Conservation (phyloP, 495 filamentous ascomycete genomes). For the Aspergillus biplanus region DNA sequence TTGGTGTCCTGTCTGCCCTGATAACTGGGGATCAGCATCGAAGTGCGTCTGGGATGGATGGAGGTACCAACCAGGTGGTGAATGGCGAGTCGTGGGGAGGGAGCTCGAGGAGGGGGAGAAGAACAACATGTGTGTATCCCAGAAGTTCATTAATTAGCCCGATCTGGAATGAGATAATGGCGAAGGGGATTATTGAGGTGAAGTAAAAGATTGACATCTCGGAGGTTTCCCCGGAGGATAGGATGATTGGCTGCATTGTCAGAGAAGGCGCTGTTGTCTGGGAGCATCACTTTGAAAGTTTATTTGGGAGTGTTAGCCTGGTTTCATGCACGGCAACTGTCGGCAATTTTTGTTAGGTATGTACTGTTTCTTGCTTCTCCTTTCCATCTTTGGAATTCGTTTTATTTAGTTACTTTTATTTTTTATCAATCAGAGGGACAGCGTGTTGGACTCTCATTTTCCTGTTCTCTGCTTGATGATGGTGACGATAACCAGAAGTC, state of each 20-base stretch:
- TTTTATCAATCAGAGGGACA: conserved; percentile 2
- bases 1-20: not conserved
- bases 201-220: not conserved
- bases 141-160: not conserved
- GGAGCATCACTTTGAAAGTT: conserved; percentile 22
- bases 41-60: not conserved
- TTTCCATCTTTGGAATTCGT: no score
- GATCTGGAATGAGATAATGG: no score
- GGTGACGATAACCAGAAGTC: not conserved
- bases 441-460: conserved; percentile 4
- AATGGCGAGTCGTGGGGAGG: not conserved
- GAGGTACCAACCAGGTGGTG: not conserved
- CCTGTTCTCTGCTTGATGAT: not conserved
- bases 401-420: not conserved
- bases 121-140: not conserved
- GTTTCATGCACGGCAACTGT: conserved; percentile 6
- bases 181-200: no score
- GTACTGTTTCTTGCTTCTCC: no score
- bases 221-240: conserved; percentile 5
- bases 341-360: not conserved
- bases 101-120: not conserved
- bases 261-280: conserved; percentile 2
- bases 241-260: conserved; percentile 17
- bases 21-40: not conserved
- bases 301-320: not conserved